A percentile compares a stretch with the other conserved stretches of the same genome.
These are phyloP conservation scores for Talaromyces ruber DNA, from an alignment of 495 filamentous ascomycete genomes.

Conservation along the genomic window DNA sequence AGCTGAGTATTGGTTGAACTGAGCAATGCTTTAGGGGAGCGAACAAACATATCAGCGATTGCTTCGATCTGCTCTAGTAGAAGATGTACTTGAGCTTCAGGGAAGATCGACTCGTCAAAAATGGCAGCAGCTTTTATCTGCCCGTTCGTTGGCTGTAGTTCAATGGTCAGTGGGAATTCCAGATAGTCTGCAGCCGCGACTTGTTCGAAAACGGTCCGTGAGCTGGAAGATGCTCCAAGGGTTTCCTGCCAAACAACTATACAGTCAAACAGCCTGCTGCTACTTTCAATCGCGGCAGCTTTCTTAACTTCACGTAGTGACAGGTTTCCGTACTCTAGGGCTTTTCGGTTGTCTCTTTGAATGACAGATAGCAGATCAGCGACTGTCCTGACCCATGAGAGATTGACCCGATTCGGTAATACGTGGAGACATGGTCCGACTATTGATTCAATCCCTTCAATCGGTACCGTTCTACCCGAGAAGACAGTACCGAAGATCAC, in stretches of 20 bases:
- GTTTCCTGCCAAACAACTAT: slow-evolving; percentile 75
- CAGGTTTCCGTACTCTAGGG: slow-evolving; percentile 48
- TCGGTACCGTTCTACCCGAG: slow-evolving; percentile 62
- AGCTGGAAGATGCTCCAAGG: slow-evolving; percentile 26
- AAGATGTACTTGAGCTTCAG: slow-evolving; percentile 36
- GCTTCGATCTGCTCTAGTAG: slow-evolving; percentile 50
- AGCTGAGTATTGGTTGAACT: slow-evolving; percentile 22
- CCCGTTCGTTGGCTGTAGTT: slow-evolving; percentile 50
- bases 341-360: slow-evolving; percentile 51
- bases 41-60: slow-evolving; percentile 37
- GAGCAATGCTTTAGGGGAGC: slow-evolving; percentile 25
- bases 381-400: slow-evolving; percentile 34
- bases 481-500: slow-evolving; percentile 66
- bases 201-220: slow-evolving; percentile 27
- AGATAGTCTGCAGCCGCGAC: slow-evolving; percentile 53
- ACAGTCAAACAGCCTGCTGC: slow-evolving; percentile 52
- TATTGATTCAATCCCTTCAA: slow-evolving; percentile 58
- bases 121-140: slow-evolving; percentile 37
- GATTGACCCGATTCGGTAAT: slow-evolving; percentile 54
- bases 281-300: slow-evolving; percentile 35
- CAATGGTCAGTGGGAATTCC: slow-evolving; percentile 65
- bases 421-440: slow-evolving; percentile 66
- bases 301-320: slow-evolving; percentile 61
- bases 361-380: slow-evolving; percentile 49
- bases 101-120: slow-evolving; percentile 41